Conservation (phyloP, 1,284 basidiomycete genomes). For the Fereydounia khargensis region DNA sequence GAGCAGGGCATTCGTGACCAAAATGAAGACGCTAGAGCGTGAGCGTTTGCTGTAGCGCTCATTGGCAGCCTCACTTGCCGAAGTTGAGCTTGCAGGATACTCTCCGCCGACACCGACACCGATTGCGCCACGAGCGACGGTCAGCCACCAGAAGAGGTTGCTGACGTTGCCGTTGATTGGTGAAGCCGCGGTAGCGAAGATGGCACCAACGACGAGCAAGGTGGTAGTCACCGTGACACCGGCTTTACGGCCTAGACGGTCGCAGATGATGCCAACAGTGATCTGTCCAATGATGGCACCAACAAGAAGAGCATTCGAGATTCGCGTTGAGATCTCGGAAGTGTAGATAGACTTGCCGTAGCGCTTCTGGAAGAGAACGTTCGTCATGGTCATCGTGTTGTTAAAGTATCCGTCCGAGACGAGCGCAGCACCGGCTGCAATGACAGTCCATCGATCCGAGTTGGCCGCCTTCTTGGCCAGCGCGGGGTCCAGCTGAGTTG, state of each 20-base stretch:
- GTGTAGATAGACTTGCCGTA: constrained; percentile 63
- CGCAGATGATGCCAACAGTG: constrained; percentile 69
- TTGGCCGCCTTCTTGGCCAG: no score
- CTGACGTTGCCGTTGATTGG: constrained; percentile 63
- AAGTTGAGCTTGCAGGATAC: constrained; percentile 71
- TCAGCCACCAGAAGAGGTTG: constrained; percentile 75
- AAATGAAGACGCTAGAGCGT: constrained; percentile 72
- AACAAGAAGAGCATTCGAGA: constrained; percentile 72
- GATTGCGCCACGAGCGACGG: constrained; percentile 70
- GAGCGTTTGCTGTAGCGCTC: constrained; percentile 65
- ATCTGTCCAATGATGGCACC: constrained; percentile 70
- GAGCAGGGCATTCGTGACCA: constrained; percentile 66
- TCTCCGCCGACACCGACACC: constrained; percentile 75
- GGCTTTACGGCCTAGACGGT: constrained; percentile 64
- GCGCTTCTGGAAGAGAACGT: constrained; percentile 40
- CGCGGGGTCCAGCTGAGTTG: no score
- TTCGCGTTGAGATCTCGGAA: constrained; percentile 66
- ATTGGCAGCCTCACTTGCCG: constrained; percentile 71
- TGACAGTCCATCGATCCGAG: no score
- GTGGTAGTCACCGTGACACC: constrained; percentile 64
- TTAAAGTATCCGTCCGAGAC: constrained; percentile 75
- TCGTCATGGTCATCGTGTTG: constrained; percentile 40
- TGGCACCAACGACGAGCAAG: constrained; percentile 71
- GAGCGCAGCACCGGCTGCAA: constrained; percentile 50
- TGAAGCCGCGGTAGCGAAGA: constrained; percentile 70